Evolutionary conservation across 2,329 filamentous ascomycete species (phyloP).

Genomic region (Chaetothyriales sp.): DNA sequence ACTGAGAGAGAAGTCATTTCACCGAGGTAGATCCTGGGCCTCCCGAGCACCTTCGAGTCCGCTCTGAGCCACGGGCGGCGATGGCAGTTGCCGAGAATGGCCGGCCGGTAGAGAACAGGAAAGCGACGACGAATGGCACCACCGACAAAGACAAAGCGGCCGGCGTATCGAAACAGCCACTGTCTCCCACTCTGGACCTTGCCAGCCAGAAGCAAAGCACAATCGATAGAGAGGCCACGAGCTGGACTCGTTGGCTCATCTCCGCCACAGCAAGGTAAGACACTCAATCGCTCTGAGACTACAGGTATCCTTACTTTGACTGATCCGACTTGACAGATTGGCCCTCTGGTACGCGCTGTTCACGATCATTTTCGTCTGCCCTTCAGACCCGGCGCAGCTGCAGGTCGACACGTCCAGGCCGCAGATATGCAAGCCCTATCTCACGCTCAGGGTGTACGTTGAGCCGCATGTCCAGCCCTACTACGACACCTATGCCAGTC

Average conservation of each 20-base stretch:
- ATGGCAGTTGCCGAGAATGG: conserved; percentile 28
- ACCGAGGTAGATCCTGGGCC: background rate
- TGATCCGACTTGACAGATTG: conserved; percentile 38
- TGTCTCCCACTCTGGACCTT: background rate
- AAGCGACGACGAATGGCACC: conserved; percentile 17
- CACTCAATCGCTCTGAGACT: background rate
- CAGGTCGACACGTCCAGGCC: conserved; percentile 56
- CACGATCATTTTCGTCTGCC: conserved; percentile 70
- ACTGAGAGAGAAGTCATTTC: background rate
- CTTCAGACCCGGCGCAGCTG: conserved; percentile 51
- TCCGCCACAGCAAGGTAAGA: conserved; percentile 41
- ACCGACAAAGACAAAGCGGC: conserved; percentile 1
- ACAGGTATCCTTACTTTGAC: background rate
- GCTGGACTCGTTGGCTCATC: conserved; percentile 20
- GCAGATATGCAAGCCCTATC: conserved; percentile 66
- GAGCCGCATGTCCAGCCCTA: conserved; percentile 69
- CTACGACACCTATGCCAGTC: conserved; percentile 68
- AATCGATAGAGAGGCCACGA: background rate
- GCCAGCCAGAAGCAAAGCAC: background rate
- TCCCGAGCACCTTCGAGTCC: background rate
- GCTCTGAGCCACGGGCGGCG: conserved; percentile 1
- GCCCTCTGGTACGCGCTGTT: conserved; percentile 74
- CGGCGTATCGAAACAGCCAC: background rate
- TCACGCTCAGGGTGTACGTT: conserved; percentile 49
- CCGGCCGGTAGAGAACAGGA: conserved; percentile 19